Conservation (phyloP, 148 eudicot species). For the Polygonum maritimum region DNA sequence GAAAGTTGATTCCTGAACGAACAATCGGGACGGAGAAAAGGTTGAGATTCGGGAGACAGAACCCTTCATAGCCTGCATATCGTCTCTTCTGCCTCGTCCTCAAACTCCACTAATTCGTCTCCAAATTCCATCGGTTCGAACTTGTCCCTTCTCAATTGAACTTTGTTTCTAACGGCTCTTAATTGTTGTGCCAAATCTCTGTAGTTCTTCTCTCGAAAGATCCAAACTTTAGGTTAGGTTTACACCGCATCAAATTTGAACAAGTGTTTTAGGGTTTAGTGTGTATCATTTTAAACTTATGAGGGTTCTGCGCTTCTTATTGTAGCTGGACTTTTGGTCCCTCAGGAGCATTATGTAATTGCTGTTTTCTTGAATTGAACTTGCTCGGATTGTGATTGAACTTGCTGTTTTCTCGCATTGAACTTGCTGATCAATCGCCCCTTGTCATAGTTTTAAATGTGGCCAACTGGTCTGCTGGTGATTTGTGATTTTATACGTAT, state of each 20-base stretch:
- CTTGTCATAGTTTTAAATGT: background rate
- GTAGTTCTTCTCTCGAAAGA: too few relatives aligned
- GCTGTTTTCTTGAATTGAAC: background rate
- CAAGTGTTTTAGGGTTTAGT: background rate
- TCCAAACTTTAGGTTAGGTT: background rate
- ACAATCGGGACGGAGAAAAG: too few relatives aligned
- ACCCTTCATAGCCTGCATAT: too few relatives aligned
- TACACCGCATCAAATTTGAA: background rate
- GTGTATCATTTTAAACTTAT: background rate
- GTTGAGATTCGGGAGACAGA: too few relatives aligned
- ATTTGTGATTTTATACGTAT: too few relatives aligned
- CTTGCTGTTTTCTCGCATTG: background rate
- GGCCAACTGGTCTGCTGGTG: background rate
- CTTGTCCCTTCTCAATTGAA: too few relatives aligned
- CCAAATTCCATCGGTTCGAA: too few relatives aligned
- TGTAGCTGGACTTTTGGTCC: background rate
- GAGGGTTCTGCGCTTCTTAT: background rate
- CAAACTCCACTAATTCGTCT: too few relatives aligned
- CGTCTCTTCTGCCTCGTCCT: too few relatives aligned
- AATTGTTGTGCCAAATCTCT: too few relatives aligned
- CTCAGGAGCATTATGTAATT: background rate
- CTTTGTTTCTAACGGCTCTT: too few relatives aligned
- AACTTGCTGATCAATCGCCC: background rate
- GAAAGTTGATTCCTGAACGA: too few relatives aligned
- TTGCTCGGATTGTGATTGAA: background rate